Evolutionary conservation across 257 asterid genomes (phyloP).

Genomic region (Solanum etuberosum): DNA sequence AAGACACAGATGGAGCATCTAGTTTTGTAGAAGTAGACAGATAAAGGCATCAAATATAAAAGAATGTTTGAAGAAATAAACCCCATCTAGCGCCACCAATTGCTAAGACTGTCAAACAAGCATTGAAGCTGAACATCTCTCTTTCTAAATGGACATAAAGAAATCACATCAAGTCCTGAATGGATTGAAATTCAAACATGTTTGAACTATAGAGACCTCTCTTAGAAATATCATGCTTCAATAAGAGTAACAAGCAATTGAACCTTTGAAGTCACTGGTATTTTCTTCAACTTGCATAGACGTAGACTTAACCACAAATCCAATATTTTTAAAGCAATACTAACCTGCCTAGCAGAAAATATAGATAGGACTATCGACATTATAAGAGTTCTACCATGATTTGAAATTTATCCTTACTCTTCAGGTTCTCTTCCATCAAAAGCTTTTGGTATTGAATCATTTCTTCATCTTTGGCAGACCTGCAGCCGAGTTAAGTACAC

Average conservation of each 20-base stretch:
- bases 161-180: background rate
- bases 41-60: background rate
- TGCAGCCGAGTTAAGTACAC: slow-evolving; percentile 21
- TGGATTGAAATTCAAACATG: background rate
- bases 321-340: background rate
- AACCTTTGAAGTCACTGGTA: background rate
- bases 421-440: slow-evolving; percentile 50
- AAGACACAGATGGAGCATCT: background rate
- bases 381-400: background rate
- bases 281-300: background rate
- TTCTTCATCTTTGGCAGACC: slow-evolving; percentile 52
- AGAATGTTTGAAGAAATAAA: background rate
- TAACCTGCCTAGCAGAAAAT: background rate
- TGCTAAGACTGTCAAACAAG: background rate
- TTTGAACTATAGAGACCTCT: background rate
- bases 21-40: background rate
- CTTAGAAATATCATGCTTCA: background rate
- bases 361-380: background rate
- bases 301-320: background rate
- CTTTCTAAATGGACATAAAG: background rate
- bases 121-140: background rate
- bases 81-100: background rate
- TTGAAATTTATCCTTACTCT: slow-evolving; percentile 39
- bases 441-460: slow-evolving; percentile 34
- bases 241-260: background rate